Evolutionary conservation across 257 asterid genomes (phyloP).

Genomic region (Verbascum thapsus): DNA sequence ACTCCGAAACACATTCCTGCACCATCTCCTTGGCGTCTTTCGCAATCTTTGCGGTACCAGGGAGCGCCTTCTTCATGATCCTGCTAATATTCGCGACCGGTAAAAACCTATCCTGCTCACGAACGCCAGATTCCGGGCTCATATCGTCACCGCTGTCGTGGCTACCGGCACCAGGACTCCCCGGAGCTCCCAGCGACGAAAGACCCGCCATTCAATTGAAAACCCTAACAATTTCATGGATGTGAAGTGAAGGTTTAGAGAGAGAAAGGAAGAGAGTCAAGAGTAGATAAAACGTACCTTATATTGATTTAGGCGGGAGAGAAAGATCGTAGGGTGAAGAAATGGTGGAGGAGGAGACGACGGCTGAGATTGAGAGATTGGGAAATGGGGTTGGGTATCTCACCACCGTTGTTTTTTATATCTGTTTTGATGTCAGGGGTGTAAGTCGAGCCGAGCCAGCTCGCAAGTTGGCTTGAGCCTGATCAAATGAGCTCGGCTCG

Average conservation of each 20-base stretch:
- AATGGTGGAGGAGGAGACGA: conserved; percentile 48
- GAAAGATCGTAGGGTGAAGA: conserved; percentile 83
- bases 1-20: conserved; percentile 70
- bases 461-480: no score
- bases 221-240: background rate
- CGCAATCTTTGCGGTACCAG: conserved; percentile 56
- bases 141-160: conserved; percentile 60
- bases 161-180: conserved; percentile 59
- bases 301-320: conserved; percentile 57
- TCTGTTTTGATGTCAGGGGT: no score
- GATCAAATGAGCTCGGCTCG: no score
- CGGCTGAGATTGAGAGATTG: conserved; percentile 73
- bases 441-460: no score
- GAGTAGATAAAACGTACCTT: background rate
- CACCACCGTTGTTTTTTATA: no score
- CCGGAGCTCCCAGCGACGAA: conserved; percentile 39
- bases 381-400: no score
- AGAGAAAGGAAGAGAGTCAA: no score
- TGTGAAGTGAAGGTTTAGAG: background rate
- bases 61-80: conserved; percentile 66
- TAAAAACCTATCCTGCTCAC: conserved; percentile 62
- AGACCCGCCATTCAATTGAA: conserved; percentile 12
- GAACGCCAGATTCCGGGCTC: conserved; percentile 50
- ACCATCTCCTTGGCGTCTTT: conserved; percentile 65
- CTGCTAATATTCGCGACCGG: conserved; percentile 64